Evolutionary conservation across 2,329 filamentous ascomycete species (phyloP).

Genomic region (Pseudopyrenochaeta lycopersici): DNA sequence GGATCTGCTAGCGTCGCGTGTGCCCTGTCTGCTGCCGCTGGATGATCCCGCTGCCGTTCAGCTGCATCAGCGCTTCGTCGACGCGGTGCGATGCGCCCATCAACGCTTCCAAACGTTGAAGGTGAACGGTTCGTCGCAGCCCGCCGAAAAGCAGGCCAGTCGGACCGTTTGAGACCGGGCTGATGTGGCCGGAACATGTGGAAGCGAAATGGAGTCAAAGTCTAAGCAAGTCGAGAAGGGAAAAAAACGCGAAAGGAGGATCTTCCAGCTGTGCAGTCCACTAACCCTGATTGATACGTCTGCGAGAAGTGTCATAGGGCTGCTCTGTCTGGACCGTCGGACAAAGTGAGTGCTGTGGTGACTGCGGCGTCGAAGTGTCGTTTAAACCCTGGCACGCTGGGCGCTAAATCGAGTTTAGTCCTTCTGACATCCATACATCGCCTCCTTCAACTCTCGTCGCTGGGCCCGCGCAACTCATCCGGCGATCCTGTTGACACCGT

Average conservation of each 20-base stretch:
- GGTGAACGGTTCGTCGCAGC: not conserved
- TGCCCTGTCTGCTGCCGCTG: constrained; percentile 12
- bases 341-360: constrained; percentile 13
- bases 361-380: constrained; percentile 23
- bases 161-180: constrained; percentile 31
- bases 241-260: not conserved
- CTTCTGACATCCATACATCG: constrained; percentile 26
- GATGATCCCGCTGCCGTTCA: constrained; percentile 20
- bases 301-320: not conserved
- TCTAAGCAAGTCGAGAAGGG: constrained; percentile 16
- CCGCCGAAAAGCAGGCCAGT: constrained; percentile 10
- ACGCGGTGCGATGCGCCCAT: constrained; percentile 15
- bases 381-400: constrained; percentile 6
- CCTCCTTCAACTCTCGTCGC: constrained; percentile 32
- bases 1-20: constrained; percentile 18
- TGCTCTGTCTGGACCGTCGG: too few species aligned
- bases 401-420: constrained; percentile 26
- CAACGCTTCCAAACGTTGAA: constrained; percentile 2
- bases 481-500: constrained; percentile 1
- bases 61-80: constrained; percentile 24
- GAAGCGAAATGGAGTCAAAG: constrained; percentile 24
- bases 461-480: constrained; percentile 18
- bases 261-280: not conserved
- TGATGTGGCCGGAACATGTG: constrained; percentile 29
- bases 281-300: not conserved